Evolutionary conservation across 1,284 basidiomycete species (phyloP), one percentile per base, ranked within the genome.

Genomic region (Meripilus lineatus): DNA sequence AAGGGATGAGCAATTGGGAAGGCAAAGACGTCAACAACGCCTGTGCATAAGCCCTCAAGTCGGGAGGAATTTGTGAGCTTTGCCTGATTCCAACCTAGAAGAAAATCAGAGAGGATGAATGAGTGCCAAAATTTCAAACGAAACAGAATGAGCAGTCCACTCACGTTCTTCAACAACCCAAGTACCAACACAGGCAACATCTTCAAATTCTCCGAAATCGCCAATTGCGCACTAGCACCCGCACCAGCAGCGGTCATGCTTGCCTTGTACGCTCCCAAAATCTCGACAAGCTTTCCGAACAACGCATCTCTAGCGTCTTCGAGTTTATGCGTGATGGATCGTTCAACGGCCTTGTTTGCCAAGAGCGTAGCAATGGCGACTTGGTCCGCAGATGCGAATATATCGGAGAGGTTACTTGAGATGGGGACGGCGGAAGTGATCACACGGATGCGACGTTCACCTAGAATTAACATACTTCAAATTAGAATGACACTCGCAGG

Each of bases 341-440:
- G 82, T 67, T 99, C 96, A 32, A 99, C 94, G 5, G 93, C 95
- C 72, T 99, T 99, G 75, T 96, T 94, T 28, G 94, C 89, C 40
- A 97, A 74, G 36, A 93, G 76, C 0, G 93, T 92, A 5, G 85
- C 83, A 48, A 99, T 81, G 1, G 95, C 94, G 30, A 95, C 72
- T 62, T 98, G 93, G 59, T 99, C 96, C 4, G 90, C 95, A 1
- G 90, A 93, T 0, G 91, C 91, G 64, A 93, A 99, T 30, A 99
- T 69, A 63, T 99, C 94, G 0, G 93, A 92, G 38, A 98, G 78
- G 58, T 84, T 94, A 61, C 80, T 86, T 2, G 95, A 98, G 3
- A 93, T 96, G 1, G 96, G 95, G 43, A 96, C 73, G 0, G 94
- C 93, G 40, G 86, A 79, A 1, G 94, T 99, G 58, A 98, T 77